phyloP scores from a whole-genome alignment of 805 yeast genomes.

The Lipomyces yamadae region DNA sequence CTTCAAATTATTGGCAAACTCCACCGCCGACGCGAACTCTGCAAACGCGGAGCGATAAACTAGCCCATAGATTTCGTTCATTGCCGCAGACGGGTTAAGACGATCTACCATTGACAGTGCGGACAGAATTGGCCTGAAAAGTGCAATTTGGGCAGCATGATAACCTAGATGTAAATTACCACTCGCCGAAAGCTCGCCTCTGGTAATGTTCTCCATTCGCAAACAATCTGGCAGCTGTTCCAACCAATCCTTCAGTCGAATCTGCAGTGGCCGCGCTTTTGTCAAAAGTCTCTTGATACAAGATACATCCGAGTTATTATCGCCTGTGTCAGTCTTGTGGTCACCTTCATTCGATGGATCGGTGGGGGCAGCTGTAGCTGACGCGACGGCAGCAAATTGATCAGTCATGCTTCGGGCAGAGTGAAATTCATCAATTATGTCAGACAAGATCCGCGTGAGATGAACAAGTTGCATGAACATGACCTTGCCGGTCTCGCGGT shows the following conservation, averaged over 20 bases:
- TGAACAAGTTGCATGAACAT: slow-evolving; percentile 45
- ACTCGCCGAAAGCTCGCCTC: slow-evolving; percentile 39
- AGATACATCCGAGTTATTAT: slow-evolving; percentile 22
- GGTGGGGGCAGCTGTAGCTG: slow-evolving; percentile 5
- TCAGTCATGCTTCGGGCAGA: slow-evolving; percentile 33
- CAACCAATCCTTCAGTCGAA: slow-evolving; percentile 47
- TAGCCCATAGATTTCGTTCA: slow-evolving; percentile 36
- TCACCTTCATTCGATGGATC: slow-evolving; percentile 6
- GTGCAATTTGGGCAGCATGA: slow-evolving; percentile 41
- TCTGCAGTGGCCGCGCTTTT: slow-evolving; percentile 37
- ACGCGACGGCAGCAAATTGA: slow-evolving; percentile 16
- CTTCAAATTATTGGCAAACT: slow-evolving; percentile 37
- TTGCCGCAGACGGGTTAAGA: slow-evolving; percentile 15
- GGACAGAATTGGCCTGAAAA: slow-evolving; percentile 39
- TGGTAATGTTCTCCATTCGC: slow-evolving; percentile 37
- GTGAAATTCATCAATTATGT: slow-evolving; percentile 41
- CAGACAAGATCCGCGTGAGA: slow-evolving; percentile 46
- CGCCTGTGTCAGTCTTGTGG: neutral
- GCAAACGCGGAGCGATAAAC: slow-evolving; percentile 40
- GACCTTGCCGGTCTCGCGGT: slow-evolving; percentile 39
- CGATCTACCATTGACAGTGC: slow-evolving; percentile 36
- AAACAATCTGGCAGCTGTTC: slow-evolving; percentile 44
- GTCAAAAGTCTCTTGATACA: slow-evolving; percentile 31
- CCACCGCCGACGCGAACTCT: slow-evolving; percentile 40
- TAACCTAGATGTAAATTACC: slow-evolving; percentile 41